Percentiles rank a stretch among this genome's conserved stretches.
These are phyloP conservation scores for Peniophora sp. DNA, from an alignment of 1,284 basidiomycete genomes.

Conservation along the genomic window DNA sequence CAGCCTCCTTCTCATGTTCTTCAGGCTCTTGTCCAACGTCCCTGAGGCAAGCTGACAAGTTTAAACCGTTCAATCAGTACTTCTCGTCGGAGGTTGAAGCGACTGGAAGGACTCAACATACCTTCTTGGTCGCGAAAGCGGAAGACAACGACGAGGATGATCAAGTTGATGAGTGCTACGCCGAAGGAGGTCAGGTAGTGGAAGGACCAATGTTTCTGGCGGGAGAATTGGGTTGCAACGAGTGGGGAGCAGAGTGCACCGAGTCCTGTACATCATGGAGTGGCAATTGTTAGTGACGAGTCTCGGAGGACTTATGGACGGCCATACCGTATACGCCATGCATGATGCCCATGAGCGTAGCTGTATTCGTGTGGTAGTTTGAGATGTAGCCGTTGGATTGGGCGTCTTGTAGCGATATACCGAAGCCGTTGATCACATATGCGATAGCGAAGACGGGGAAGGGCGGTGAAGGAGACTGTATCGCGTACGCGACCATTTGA, in stretches of 20 bases:
- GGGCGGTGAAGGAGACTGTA: slow-evolving; percentile 52
- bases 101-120: slow-evolving; percentile 12
- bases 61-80: background rate
- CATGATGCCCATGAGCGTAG: slow-evolving; percentile 54
- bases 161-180: slow-evolving; percentile 38
- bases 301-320: background rate
- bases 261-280: slow-evolving; percentile 37
- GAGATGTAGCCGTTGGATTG: slow-evolving; percentile 51
- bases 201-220: slow-evolving; percentile 46
- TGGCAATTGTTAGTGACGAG: background rate
- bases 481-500: slow-evolving; percentile 37
- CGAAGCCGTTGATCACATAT: slow-evolving; percentile 57
- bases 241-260: slow-evolving; percentile 50
- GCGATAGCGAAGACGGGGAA: slow-evolving; percentile 56
- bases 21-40: slow-evolving; percentile 22
- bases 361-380: slow-evolving; percentile 33
- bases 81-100: background rate
- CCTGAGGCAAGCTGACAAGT: slow-evolving; percentile 25
- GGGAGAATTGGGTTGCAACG: slow-evolving; percentile 55
- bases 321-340: slow-evolving; percentile 37
- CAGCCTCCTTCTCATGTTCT: slow-evolving; percentile 9
- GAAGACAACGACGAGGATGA: slow-evolving; percentile 41
- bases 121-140: slow-evolving; percentile 48
- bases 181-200: slow-evolving; percentile 59
- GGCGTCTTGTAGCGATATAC: slow-evolving; percentile 43